A percentile compares a stretch with the other conserved stretches of the same genome.
Evolutionary conservation across 352 stramenopile genomes (phyloP).

Genomic region (Pythium volutum): DNA sequence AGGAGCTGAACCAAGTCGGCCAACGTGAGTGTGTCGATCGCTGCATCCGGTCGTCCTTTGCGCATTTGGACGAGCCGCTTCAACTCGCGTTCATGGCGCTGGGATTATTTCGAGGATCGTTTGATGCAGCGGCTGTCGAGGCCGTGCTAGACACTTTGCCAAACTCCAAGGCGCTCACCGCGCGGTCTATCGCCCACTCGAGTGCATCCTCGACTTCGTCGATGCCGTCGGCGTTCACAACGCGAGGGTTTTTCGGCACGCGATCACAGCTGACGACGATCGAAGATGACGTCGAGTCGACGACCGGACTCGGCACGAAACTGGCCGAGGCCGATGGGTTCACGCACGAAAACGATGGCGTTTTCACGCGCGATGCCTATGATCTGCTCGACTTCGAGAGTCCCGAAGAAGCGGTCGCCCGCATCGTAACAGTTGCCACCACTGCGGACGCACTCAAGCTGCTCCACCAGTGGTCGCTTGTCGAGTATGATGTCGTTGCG

Average conservation of each 20-base stretch:
- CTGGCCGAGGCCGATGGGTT: conserved; percentile 71
- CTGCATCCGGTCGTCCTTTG: conserved; percentile 82
- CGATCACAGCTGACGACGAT: conserved; percentile 50
- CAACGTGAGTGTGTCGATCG: conserved; percentile 77
- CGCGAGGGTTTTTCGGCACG: conserved; percentile 26
- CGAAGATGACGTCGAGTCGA: conserved; percentile 52
- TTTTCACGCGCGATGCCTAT: conserved; percentile 75
- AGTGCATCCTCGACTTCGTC: conserved; percentile 23
- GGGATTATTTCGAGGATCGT: conserved; percentile 76
- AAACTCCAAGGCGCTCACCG: neutral
- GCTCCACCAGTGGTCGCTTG: conserved; percentile 78
- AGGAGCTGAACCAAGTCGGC: conserved; percentile 69
- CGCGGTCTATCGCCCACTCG: conserved; percentile 21
- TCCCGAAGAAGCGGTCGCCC: conserved; percentile 59
- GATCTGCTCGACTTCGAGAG: conserved; percentile 73
- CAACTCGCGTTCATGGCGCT: conserved; percentile 79
- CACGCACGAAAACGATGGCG: conserved; percentile 71
- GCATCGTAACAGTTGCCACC: conserved; percentile 36
- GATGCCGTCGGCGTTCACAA: conserved; percentile 16
- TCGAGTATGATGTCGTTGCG: conserved; percentile 66
- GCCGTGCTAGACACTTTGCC: conserved; percentile 43
- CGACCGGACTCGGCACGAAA: conserved; percentile 61
- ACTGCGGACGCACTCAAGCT: conserved; percentile 50
- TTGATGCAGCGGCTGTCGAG: conserved; percentile 64
- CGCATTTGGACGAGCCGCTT: conserved; percentile 63